Conservation (phyloP, 139 green algal genomes). For the Deuterostichococcus epilithicus region DNA sequence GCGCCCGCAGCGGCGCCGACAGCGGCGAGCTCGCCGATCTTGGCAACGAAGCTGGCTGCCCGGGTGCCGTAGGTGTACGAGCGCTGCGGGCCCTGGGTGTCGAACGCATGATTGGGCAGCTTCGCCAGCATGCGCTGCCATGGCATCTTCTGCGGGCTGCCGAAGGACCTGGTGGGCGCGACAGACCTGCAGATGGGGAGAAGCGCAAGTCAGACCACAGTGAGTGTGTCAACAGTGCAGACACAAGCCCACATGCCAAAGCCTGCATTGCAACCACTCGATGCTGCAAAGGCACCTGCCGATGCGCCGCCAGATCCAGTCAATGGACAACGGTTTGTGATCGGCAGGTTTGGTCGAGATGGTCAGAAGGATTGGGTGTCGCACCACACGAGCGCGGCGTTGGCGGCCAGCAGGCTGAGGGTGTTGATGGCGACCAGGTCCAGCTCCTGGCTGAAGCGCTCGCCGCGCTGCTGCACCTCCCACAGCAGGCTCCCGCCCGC, state of each 20-base stretch:
- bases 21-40: constrained; percentile 81
- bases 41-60: constrained; percentile 67
- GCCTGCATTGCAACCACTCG: too few relatives aligned
- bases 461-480: constrained; percentile 67
- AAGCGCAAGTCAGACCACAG: too few relatives aligned
- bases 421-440: constrained; percentile 68
- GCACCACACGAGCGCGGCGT: constrained; percentile 80
- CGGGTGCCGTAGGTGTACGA: constrained; percentile 66
- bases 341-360: too few relatives aligned
- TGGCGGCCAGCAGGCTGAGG: constrained; percentile 70
- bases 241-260: too few relatives aligned
- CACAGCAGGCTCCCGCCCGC: constrained; percentile 62
- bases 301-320: too few relatives aligned
- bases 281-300: too few relatives aligned
- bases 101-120: constrained; percentile 82
- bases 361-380: too few relatives aligned
- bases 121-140: constrained; percentile 78
- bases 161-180: neutral
- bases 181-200: neutral
- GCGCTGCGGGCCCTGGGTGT: constrained; percentile 72
- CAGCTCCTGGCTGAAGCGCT: constrained; percentile 76
- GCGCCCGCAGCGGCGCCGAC: constrained; percentile 71
- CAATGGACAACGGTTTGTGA: too few relatives aligned
- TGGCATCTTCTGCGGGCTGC: constrained; percentile 25
- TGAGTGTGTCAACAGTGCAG: too few relatives aligned